Base-by-base conservation (phyloP, 1,284 basidiomycete species). In the Inonotus hispidus region DNA sequence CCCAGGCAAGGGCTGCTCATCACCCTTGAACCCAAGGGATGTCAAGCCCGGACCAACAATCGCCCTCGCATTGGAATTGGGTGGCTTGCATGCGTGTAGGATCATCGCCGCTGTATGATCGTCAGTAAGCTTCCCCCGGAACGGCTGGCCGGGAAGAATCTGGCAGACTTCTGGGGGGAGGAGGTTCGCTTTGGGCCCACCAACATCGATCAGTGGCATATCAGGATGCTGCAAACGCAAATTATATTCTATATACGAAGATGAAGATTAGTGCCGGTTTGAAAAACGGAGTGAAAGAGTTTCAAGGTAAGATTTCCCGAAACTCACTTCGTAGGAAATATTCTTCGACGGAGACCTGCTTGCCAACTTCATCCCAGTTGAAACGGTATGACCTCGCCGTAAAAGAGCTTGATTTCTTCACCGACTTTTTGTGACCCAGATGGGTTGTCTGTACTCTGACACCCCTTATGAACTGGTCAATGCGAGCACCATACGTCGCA, bases 81-180 rank as follows among this genome's bases (percentile, higher is more conserved):
- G 89, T 0, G 80, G 82, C 58, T 84, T 82, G 38, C 86, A 86
- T 0, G 89, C 87, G 29, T 79, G 76, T 2, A 70, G 74, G 64
- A 91, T 87, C 89, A 92, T 91, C 23, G 71, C 68, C 0, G 82
- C 79, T 0, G 88, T 89, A 63, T 88, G 84, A 21, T 84, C 82
- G 45, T 88, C 80, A 1, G 79, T 77, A 13, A 91, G 76, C 68
- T 86, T 87, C 7, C 87, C 87, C n/a, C 78, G 77, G 77, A 82
- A 90, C 0, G 84, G 76, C 67, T 90, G 88, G 60, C 83, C 79
- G 1, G 85, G 79, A 0, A 88, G 71, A 59, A 92, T 90, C 37
- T 81, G 76, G 73, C 88, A 91, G 1, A 90, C 64, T 72, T 92
- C 89, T 0, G 84, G 72, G 0, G 89, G 89, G 4, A 91, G 76